phyloP scores from a whole-genome alignment of 192 early-diverging fungal genomes.

The Podila epigama region DNA sequence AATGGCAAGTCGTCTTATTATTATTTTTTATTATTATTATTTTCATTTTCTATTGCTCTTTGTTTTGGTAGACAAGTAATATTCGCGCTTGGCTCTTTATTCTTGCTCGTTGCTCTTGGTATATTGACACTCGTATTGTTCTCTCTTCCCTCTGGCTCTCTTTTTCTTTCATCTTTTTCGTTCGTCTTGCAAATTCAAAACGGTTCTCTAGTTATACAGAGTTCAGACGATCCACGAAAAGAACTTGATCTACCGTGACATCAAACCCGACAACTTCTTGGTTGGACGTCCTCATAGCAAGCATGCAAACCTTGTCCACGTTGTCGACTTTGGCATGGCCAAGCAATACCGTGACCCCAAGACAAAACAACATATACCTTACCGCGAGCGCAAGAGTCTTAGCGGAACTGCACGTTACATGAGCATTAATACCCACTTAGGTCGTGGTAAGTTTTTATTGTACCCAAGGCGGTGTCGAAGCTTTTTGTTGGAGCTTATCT shows the following conservation, averaged over 20 bases:
- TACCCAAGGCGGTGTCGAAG: too few species aligned
- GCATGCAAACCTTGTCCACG: conserved; percentile 73
- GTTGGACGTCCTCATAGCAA: conserved; percentile 79
- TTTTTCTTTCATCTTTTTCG: neutral
- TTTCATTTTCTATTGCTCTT: neutral
- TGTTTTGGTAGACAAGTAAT: neutral
- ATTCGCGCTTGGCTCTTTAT: neutral
- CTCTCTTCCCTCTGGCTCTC: neutral
- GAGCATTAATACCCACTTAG: conserved; percentile 98
- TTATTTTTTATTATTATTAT: neutral
- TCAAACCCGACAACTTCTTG: conserved; percentile 99
- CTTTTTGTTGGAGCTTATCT: too few species aligned
- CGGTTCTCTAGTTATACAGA: conserved; percentile 61
- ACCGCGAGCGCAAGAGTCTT: conserved; percentile 93
- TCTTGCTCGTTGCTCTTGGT: too few species aligned
- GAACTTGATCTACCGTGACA: conserved; percentile 96
- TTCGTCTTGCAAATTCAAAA: neutral
- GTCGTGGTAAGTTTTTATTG: conserved; percentile 70
- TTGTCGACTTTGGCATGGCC: conserved; percentile 99
- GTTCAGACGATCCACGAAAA: conserved; percentile 95
- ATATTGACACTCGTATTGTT: neutral
- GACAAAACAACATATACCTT: conserved; percentile 97
- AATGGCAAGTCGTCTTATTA: conserved; percentile 67
- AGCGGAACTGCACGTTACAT: conserved; percentile 98
- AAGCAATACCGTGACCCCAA: conserved; percentile 97